Evolutionary conservation across 257 asterid species (phyloP).

Genomic region (Solanum gandarillasii): DNA sequence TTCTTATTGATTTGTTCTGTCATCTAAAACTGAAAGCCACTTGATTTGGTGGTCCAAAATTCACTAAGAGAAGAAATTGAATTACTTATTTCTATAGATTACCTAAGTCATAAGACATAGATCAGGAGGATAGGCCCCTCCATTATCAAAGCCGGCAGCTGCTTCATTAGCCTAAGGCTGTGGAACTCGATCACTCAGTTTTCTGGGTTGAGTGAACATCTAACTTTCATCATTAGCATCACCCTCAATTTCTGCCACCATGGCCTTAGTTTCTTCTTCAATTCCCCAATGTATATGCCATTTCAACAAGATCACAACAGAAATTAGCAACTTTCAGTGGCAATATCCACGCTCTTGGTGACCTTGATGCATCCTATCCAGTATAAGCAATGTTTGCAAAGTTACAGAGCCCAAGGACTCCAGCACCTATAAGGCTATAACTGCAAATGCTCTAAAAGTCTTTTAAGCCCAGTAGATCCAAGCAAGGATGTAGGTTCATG

Average conservation of each 20-base stretch:
- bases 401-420: constrained; percentile 31
- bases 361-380: constrained; percentile 53
- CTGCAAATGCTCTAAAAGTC: constrained; percentile 24
- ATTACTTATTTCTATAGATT: not conserved
- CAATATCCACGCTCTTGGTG: constrained; percentile 61
- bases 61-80: not conserved
- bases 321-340: constrained; percentile 56
- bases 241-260: constrained; percentile 74
- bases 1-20: not conserved
- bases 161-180: constrained; percentile 58
- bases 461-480: constrained; percentile 19
- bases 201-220: constrained; percentile 61
- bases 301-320: constrained; percentile 65
- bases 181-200: constrained; percentile 56
- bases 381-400: constrained; percentile 28
- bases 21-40: not conserved
- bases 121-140: constrained; percentile 73
- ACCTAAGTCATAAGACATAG: constrained; percentile 63
- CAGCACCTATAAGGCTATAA: constrained; percentile 33
- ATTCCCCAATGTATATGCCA: constrained; percentile 40
- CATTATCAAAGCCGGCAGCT: constrained; percentile 68
- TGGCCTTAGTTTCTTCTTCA: constrained; percentile 66
- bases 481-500: not conserved
- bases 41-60: not conserved
- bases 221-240: constrained; percentile 73